Evolutionary conservation across 2,329 filamentous ascomycete genomes (phyloP).

Genomic region (Xylaria sp.): DNA sequence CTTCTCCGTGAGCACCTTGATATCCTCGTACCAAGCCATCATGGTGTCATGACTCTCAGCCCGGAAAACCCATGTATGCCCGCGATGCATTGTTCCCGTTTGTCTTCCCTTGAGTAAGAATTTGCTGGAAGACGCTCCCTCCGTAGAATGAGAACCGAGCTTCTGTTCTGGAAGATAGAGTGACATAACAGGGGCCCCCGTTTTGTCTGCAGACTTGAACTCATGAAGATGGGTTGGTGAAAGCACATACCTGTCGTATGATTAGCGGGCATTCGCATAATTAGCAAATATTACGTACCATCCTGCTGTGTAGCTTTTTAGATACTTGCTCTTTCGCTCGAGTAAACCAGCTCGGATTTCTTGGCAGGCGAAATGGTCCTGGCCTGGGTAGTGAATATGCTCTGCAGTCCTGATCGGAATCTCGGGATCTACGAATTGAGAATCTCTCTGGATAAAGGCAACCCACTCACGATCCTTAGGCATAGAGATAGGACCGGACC

Average conservation of each 20-base stretch:
- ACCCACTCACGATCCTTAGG: conserved; percentile 93
- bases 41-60: conserved; percentile 86
- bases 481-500: conserved; percentile 86
- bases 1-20: conserved; percentile 87
- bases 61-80: conserved; percentile 74
- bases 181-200: conserved; percentile 92
- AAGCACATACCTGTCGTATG: conserved; percentile 77
- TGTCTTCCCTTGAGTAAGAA: conserved; percentile 97
- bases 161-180: conserved; percentile 94
- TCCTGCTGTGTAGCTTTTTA: conserved; percentile 95
- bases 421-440: conserved; percentile 85
- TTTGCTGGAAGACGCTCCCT: conserved; percentile 87
- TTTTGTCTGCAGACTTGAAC: conserved; percentile 97
- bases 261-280: conserved; percentile 30
- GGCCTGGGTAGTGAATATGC: conserved; percentile 89
- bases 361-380: conserved; percentile 78
- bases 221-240: conserved; percentile 97
- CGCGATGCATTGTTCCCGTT: conserved; percentile 88
- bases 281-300: conserved; percentile 68
- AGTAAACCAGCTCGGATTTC: conserved; percentile 91
- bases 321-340: conserved; percentile 97
- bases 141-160: conserved; percentile 85
- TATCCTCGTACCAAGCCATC: conserved; percentile 95
- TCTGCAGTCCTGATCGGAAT: conserved; percentile 78
- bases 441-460: conserved; percentile 77